These are phyloP conservation scores for Talaromyces adpressus DNA, from an alignment of 495 filamentous ascomycete genomes.

Conservation along the genomic window DNA sequence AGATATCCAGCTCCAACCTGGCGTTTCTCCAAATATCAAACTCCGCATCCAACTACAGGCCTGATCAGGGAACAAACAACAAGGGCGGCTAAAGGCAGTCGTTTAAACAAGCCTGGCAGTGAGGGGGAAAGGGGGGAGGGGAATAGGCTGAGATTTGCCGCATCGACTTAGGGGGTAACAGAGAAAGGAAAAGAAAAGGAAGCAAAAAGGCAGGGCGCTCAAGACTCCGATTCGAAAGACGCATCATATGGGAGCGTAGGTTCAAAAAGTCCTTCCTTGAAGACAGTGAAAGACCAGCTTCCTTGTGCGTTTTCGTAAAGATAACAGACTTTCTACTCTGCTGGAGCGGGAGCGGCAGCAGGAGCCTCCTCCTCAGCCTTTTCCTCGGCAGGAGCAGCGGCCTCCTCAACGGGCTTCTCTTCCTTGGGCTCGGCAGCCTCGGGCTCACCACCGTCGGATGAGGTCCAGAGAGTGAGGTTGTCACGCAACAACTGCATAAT, in stretches of 20 bases:
- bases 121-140: background rate
- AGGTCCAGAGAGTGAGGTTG: conserved; percentile 99
- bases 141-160: background rate
- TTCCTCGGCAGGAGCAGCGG: conserved; percentile 39
- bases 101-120: background rate
- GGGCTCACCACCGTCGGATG: conserved; percentile 80
- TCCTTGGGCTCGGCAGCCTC: conserved; percentile 59
- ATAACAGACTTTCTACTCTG: conserved; percentile 2
- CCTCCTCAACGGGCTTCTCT: conserved; percentile 57
- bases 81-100: background rate
- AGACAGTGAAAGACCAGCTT: background rate
- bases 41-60: conserved; percentile 26
- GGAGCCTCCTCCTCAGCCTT: conserved; percentile 39
- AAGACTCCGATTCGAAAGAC: conserved; percentile 5
- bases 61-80: conserved; percentile 5
- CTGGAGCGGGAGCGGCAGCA: conserved; percentile 23
- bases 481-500: conserved; percentile 99
- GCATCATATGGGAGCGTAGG: background rate
- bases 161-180: background rate
- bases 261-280: background rate
- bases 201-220: background rate
- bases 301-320: background rate
- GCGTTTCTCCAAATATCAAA: conserved; percentile 46
- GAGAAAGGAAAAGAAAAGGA: background rate
- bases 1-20: conserved; percentile 7